A percentile compares a stretch with the other conserved stretches of the same genome.
phyloP scores from a whole-genome alignment of 2,329 filamentous ascomycete genomes.

The Dactylellina cionopaga region DNA sequence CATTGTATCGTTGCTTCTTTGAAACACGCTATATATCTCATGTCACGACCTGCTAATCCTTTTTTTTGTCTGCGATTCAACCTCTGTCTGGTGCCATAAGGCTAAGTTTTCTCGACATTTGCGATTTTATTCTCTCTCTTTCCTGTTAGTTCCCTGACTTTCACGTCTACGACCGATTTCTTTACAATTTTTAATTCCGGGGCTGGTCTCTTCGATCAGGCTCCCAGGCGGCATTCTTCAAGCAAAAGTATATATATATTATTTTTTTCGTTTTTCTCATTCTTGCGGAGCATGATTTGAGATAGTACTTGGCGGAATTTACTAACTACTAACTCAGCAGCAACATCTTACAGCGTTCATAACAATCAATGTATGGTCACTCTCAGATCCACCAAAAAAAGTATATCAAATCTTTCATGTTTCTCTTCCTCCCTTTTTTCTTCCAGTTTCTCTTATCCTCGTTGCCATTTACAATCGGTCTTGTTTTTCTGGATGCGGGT shows the following conservation, averaged over 20 bases:
- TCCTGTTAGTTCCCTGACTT: neutral
- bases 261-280: conserved; percentile 27
- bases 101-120: conserved; percentile 16
- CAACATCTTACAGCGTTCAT: conserved; percentile 17
- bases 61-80: conserved; percentile 6
- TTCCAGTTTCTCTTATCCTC: conserved; percentile 1
- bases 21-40: conserved; percentile 14
- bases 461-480: conserved; percentile 11
- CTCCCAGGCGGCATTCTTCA: conserved; percentile 37
- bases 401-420: too few relatives aligned
- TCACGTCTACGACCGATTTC: conserved; percentile 12
- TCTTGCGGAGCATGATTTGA: conserved; percentile 32
- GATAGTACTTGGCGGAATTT: neutral
- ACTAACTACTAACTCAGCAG: conserved; percentile 52
- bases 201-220: conserved; percentile 23
- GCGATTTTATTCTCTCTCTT: neutral
- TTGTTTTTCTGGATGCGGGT: conserved; percentile 31
- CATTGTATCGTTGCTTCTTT: conserved; percentile 19
- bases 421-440: neutral
- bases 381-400: conserved; percentile 49
- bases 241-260: conserved; percentile 42
- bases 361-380: conserved; percentile 25
- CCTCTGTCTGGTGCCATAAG: conserved; percentile 1
- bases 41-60: conserved; percentile 37
- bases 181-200: conserved; percentile 43